Conservation (phyloP, 75 land plant species). For the Cupressus sempervirens region DNA sequence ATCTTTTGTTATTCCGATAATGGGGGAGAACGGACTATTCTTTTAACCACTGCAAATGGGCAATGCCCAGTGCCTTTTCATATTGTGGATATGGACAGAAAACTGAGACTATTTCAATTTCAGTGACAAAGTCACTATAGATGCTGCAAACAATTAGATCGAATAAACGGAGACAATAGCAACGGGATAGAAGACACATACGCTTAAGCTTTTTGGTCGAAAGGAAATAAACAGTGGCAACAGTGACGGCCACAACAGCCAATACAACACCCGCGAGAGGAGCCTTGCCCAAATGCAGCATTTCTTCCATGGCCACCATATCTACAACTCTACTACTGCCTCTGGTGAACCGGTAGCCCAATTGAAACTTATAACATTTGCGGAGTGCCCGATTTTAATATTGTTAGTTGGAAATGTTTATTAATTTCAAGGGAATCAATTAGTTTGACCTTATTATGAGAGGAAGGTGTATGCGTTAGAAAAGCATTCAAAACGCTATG, state of each 20-base stretch:
- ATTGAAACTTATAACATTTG: background rate
- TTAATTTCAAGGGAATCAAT: background rate
- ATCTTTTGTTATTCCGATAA: too few species aligned
- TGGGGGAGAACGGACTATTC: background rate
- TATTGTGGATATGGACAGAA: background rate
- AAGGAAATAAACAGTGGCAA: slow-evolving; percentile 52
- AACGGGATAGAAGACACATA: slow-evolving; percentile 8
- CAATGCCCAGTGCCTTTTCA: background rate
- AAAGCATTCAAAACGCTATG: background rate
- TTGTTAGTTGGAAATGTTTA: background rate
- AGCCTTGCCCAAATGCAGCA: slow-evolving; percentile 21
- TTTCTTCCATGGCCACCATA: slow-evolving; percentile 25
- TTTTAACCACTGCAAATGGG: background rate
- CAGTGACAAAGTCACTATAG: background rate
- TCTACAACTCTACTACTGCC: background rate
- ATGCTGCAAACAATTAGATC: background rate
- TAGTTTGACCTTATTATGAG: background rate
- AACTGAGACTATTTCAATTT: background rate
- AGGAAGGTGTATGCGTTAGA: background rate
- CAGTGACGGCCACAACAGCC: slow-evolving; percentile 57
- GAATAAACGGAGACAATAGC: background rate
- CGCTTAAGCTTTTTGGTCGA: slow-evolving; percentile 51
- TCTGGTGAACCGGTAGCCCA: background rate
- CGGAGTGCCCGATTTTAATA: background rate
- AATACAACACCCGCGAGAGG: slow-evolving; percentile 36